phyloP scores from a whole-genome alignment of 495 filamentous ascomycete species.

The Aspergillus mulundensis region DNA sequence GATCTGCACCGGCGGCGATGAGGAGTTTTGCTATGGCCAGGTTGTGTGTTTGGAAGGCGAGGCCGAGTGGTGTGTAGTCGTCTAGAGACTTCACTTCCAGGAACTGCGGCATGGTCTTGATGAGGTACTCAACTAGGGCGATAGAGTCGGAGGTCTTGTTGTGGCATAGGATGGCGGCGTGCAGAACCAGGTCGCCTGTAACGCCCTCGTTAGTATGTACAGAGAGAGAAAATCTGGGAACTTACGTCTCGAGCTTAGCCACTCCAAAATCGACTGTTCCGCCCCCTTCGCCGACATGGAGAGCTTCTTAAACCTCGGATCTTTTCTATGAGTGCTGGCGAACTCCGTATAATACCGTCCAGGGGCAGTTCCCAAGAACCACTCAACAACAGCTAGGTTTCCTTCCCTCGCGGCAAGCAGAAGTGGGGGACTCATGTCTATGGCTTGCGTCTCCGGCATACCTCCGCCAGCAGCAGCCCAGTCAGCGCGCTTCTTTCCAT shows the following conservation, averaged over 20 bases:
- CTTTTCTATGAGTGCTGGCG: slow-evolving; percentile 49
- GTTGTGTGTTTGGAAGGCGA: slow-evolving; percentile 52
- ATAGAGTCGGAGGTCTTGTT: slow-evolving; percentile 33
- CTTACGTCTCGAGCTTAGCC: slow-evolving; percentile 53
- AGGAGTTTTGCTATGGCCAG: slow-evolving; percentile 53
- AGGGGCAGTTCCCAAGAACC: slow-evolving; percentile 65
- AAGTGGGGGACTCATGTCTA: slow-evolving; percentile 46
- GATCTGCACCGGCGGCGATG: slow-evolving; percentile 61
- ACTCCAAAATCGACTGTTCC: slow-evolving; percentile 54
- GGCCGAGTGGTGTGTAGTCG: slow-evolving; percentile 57
- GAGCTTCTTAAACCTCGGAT: slow-evolving; percentile 54
- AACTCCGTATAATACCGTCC: slow-evolving; percentile 60
- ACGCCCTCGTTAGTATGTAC: not conserved
- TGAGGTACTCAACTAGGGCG: slow-evolving; percentile 57
- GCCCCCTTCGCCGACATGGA: slow-evolving; percentile 51
- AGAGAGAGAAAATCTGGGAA: not conserved
- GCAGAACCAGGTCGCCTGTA: slow-evolving; percentile 58
- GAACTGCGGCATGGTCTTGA: slow-evolving; percentile 52
- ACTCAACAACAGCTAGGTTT: slow-evolving; percentile 59
- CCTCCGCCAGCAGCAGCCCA: slow-evolving; percentile 57
- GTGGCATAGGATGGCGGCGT: slow-evolving; percentile 56
- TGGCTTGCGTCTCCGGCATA: slow-evolving; percentile 11
- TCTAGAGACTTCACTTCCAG: slow-evolving; percentile 52
- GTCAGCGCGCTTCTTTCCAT: slow-evolving; percentile 63
- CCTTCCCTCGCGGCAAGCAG: slow-evolving; percentile 54